Base-by-base conservation (phyloP, 2,329 filamentous ascomycete species). In the Ophiostoma australiae region DNA sequence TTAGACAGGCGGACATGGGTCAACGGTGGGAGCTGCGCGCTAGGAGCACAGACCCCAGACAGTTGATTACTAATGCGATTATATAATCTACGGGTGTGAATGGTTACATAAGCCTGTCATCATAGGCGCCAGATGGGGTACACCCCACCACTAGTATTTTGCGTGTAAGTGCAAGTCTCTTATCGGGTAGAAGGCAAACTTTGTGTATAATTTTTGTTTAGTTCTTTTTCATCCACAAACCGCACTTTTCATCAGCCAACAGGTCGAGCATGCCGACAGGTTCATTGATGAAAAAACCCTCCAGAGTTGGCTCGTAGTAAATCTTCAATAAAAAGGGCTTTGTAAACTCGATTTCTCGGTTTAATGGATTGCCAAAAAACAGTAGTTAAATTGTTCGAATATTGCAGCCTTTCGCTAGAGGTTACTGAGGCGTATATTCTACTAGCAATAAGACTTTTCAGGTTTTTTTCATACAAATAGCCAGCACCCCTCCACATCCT, bases 141-240 rank as follows among this genome's bases (percentile, higher is more conserved):
- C 52, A 58, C 23, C 52, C 13, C 52, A 27, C 52, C 52, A 58
- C 52, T 58, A 58, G 52, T 15, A 58, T 27, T 58, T 58, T 58
- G 20, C 23, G 23, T 58, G 52, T 48, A 48, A 48, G 44, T 48
- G 44, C 17, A 48, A 48, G 44, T 48, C 17, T 48, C 44, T 48
- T 48, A 48, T 48, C 44, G 20, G 20, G 20, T 48, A 48, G 37
- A 39, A 39, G 37, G 44, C 10, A 61, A n/a, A 61, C 23, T 27
- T 11, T 17, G 44, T 20, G 37, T 7, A 1, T 48, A 20, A n/a
- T 48, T 48, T 4, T 48, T 48, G n/a, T n/a, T n/a, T n/a, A n/a
- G n/a, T n/a, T n/a, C n/a, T n/a, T n/a, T n/a, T 48, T n/a, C 44
- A 20, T 7, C 20, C 44, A 48, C 44, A 20, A 48, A 48, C 20